Percentiles rank a stretch among this genome's conserved stretches.
These are phyloP conservation scores for Selenicereus undatus DNA, from an alignment of 148 eudicot genomes.

Conservation along the genomic window DNA sequence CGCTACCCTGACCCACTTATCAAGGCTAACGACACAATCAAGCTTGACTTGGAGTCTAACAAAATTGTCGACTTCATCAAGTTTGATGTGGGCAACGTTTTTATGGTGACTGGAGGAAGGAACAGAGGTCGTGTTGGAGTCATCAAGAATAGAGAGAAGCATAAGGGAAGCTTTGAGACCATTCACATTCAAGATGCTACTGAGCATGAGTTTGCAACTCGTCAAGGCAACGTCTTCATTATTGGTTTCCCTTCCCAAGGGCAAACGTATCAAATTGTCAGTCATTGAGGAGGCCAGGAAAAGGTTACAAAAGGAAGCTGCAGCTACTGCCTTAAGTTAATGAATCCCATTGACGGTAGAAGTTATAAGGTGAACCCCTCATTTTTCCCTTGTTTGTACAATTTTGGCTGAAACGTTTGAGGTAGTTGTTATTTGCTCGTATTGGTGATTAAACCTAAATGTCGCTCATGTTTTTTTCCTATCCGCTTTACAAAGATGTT, in stretches of 20 bases:
- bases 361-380: neutral
- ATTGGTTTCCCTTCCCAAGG: slow-evolving; percentile 61
- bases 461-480: neutral
- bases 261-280: slow-evolving; percentile 57
- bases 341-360: neutral
- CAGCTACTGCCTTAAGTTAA: slow-evolving; percentile 10
- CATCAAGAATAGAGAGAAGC: slow-evolving; percentile 58
- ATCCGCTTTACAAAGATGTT: neutral
- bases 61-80: slow-evolving; percentile 50
- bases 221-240: slow-evolving; percentile 49
- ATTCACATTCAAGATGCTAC: slow-evolving; percentile 50
- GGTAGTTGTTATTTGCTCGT: neutral
- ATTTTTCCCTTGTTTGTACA: neutral
- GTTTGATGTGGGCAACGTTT: slow-evolving; percentile 54
- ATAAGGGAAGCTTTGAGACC: slow-evolving; percentile 66
- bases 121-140: slow-evolving; percentile 62
- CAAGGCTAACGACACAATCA: slow-evolving; percentile 56
- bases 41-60: slow-evolving; percentile 45
- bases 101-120: slow-evolving; percentile 63
- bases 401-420: neutral
- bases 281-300: slow-evolving; percentile 52
- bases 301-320: slow-evolving; percentile 26
- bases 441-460: neutral
- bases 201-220: slow-evolving; percentile 72
- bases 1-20: slow-evolving; percentile 59